Base-by-base conservation (phyloP, 1,284 basidiomycete species). In the Marasmius sp. region DNA sequence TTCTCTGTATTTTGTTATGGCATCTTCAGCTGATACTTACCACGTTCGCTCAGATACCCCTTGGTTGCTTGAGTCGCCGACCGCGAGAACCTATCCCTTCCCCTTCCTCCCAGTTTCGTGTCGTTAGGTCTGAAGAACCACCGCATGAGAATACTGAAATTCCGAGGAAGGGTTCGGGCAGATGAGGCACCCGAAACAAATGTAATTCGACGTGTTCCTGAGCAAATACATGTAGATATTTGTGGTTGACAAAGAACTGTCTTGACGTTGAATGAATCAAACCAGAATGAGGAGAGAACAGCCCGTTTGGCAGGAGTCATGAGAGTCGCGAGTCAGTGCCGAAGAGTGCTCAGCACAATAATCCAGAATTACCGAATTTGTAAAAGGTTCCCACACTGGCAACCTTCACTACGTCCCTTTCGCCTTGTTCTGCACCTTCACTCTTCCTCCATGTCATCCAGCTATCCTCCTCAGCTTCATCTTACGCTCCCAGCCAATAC, bases 391-490 rank as follows among this genome's bases (percentile, higher is more conserved):
- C 16, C 52, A 54, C 52, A 36, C 34, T 7, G n/a, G 52, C 34
- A 36, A 18, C 16, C 37, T 37, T 54, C 34, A 34, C 34, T 6
- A 18, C 37, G 16, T 5, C 12, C 37, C 7, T 36, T 52, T 33
- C 50, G 34, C 34, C 50, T 34, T 36, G 5, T 54, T 34, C 37
- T 37, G 37, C 34, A 37, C 12, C 34, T 36, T 11, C 38, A 20
- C 41, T 43, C 45, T 20, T 18, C 68, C 67, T 63, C 65, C 69
- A 74, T 74, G 74, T 74, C 75, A 62, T 74, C 72, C 37, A 71
- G 68, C 43, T 71, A 69, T 61, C 75, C 80, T 22, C 80, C 81
- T 39, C 82, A 81, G 65, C 74, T 83, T 6, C 78, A 80, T 45
- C 76, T 82, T 9, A 72, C 78, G 37, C 71, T 81, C 9, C 76